Evolutionary conservation across 2,329 filamentous ascomycete genomes (phyloP), one percentile per base, ranked within the genome.

Genomic region (Scedosporium dehoogii): DNA sequence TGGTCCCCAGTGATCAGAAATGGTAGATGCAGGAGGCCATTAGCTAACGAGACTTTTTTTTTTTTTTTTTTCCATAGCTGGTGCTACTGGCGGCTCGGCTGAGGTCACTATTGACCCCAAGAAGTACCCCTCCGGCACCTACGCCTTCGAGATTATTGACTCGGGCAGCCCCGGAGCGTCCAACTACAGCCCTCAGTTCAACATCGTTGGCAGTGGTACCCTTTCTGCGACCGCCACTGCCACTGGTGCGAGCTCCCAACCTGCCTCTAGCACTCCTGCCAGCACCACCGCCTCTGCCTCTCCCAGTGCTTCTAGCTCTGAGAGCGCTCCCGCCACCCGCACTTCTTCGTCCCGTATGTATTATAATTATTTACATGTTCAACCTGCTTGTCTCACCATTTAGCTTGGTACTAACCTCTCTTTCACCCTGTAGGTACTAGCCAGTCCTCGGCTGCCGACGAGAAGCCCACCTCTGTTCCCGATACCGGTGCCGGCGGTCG

Each of bases 131-230:
- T 67, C 71, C 29, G 78, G 72, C 69, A 68, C 67, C 38, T 81
- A 81, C 67, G 78, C 79, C 65, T 73, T 81, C 66, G 70, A 75
- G 71, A 79, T 81, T 67, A 64, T 62, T 29, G 78, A 81, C 66
- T 68, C 67, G 41, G 68, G 59, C n/a, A 69, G 71, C 18, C 64
- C 69, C 68, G 68, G 59, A 25, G 69, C 71, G 12, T 65, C 69
- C 69, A 81, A 81, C 78, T 81, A 77, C 75, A 77, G 74, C 67
- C 4, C 63, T 12, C 72, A 72, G 69, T 81, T 78, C 70, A 14
- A 65, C 6, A 66, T 77, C 59, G 21, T 59, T 16, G 74, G 73
- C 53, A 69, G 65, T 23, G 68, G 62, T 65, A 67, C 60, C 25
- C 67, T 67, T 51, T 59, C 62, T 38, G 16, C 58, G 16, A 53